phyloP scores from a whole-genome alignment of 2,329 filamentous ascomycete species.

The Geosmithia morbida region DNA sequence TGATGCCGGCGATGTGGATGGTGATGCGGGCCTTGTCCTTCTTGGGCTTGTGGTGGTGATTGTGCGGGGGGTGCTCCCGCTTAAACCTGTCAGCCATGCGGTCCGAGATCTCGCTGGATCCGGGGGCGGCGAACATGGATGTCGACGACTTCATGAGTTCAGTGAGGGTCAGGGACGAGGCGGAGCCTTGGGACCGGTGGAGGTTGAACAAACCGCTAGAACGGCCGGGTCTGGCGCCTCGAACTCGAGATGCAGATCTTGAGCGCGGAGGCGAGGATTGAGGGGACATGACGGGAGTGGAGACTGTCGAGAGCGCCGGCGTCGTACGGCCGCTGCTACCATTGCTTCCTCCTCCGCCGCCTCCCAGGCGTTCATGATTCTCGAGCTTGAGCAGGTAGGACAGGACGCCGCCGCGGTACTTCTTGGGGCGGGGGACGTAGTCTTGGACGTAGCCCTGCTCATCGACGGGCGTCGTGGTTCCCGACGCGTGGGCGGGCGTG shows the following conservation, averaged over 20 bases:
- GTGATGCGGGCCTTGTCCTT: conserved; percentile 31
- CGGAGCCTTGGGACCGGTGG: conserved; percentile 22
- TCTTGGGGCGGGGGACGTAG: conserved; percentile 51
- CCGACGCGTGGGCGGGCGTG: conserved; percentile 9
- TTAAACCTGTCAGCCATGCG: conserved; percentile 28
- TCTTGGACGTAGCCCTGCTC: conserved; percentile 34
- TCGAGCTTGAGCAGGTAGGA: conserved; percentile 56
- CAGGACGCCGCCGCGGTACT: conserved; percentile 61
- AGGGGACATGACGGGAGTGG: conserved; percentile 25
- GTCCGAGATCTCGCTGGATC: conserved; percentile 26
- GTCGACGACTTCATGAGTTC: conserved; percentile 37
- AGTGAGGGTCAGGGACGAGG: conserved; percentile 30
- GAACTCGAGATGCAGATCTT: conserved; percentile 21
- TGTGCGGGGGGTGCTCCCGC: conserved; percentile 16
- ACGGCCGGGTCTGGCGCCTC: conserved; percentile 11
- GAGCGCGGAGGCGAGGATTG: conserved; percentile 24
- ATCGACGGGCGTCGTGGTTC: conserved; percentile 20
- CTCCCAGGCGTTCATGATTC: not conserved
- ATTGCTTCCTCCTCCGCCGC: conserved; percentile 11
- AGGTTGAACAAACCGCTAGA: conserved; percentile 25
- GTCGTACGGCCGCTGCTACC: conserved; percentile 25
- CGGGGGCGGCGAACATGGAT: conserved; percentile 33
- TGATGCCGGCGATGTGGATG: conserved; percentile 49
- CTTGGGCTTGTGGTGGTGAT: conserved; percentile 14
- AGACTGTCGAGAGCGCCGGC: conserved; percentile 12